These are phyloP conservation scores for Solanum lycopersicoides DNA, from an alignment of 257 asterid species.

Conservation along the genomic window DNA sequence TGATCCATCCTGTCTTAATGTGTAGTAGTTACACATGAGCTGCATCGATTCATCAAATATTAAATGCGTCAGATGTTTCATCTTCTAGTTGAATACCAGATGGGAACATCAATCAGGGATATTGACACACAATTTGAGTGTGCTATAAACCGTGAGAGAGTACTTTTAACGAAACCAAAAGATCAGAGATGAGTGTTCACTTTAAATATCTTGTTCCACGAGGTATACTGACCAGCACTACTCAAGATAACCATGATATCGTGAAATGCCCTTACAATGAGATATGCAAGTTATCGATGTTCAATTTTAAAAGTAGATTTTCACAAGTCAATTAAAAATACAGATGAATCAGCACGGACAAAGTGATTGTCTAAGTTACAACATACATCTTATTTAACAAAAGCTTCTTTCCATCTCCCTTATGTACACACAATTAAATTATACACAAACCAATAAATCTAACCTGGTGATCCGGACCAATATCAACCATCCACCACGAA, in stretches of 20 bases:
- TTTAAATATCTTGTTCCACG: neutral
- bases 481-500: slow-evolving; percentile 96
- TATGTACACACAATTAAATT: neutral
- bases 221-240: neutral
- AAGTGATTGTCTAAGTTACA: neutral
- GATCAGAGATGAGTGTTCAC: neutral
- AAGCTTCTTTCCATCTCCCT: neutral
- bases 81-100: neutral
- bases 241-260: neutral
- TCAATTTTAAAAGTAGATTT: neutral
- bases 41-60: slow-evolving; percentile 16
- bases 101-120: neutral
- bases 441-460: neutral
- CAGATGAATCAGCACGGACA: neutral
- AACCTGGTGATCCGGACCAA: slow-evolving; percentile 90
- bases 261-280: neutral
- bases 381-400: neutral
- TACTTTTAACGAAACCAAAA: neutral
- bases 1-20: slow-evolving; percentile 94
- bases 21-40: slow-evolving; percentile 96
- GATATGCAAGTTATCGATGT: neutral
- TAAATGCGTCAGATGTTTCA: neutral
- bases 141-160: neutral
- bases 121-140: neutral
- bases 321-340: neutral